phyloP scores from a whole-genome alignment of 257 asterid species.

The Gentiana dahurica region DNA sequence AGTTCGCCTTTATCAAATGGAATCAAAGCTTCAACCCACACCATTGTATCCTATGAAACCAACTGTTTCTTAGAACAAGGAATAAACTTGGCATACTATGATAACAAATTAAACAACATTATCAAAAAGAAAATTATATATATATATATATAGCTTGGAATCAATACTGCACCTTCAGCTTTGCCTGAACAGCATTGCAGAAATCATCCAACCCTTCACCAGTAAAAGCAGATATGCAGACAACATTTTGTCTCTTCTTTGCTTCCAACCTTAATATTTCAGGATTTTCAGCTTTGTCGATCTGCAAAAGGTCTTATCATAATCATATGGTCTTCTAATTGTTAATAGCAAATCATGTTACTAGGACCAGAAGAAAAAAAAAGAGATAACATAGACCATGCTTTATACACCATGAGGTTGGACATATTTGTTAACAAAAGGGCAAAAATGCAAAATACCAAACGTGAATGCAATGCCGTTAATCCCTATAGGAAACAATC shows the following conservation, averaged over 20 bases:
- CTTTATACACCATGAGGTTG: too few species aligned
- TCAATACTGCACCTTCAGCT: slow-evolving; percentile 43
- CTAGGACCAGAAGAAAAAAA: neutral
- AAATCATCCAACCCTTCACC: slow-evolving; percentile 95
- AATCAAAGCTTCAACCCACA: slow-evolving; percentile 94
- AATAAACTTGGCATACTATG: neutral
- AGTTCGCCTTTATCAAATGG: slow-evolving; percentile 95
- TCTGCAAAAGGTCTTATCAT: slow-evolving; percentile 33
- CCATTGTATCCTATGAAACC: slow-evolving; percentile 68
- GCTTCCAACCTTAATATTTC: slow-evolving; percentile 59
- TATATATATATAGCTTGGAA: too few species aligned
- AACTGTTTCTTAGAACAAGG: slow-evolving; percentile 3
- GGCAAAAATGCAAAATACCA: too few species aligned
- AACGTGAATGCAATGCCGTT: too few species aligned
- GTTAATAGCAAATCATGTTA: neutral
- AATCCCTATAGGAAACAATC: too few species aligned
- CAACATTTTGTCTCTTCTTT: slow-evolving; percentile 35
- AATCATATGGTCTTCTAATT: slow-evolving; percentile 2
- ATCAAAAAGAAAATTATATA: too few species aligned
- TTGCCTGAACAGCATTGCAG: slow-evolving; percentile 75
- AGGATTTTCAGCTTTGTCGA: slow-evolving; percentile 69
- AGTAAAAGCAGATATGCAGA: slow-evolving; percentile 85
- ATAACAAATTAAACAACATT: too few species aligned
- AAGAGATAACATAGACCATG: too few species aligned
- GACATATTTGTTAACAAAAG: too few species aligned